These are phyloP conservation scores for Dioscorea zingiberensis DNA, from an alignment of 106 monocot genomes.

Conservation along the genomic window DNA sequence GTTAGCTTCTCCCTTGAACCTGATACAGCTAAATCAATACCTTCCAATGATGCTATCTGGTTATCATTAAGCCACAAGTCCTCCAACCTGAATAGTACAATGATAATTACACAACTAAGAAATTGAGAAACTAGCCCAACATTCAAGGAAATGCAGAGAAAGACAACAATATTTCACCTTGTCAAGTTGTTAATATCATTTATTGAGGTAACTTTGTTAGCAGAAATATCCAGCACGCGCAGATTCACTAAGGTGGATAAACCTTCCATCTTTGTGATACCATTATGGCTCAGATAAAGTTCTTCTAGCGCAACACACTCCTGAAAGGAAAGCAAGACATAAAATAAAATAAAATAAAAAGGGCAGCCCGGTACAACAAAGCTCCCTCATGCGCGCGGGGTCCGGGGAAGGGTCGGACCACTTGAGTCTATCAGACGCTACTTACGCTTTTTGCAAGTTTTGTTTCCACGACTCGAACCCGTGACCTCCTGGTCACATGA, in stretches of 20 bases:
- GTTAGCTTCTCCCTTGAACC: slow-evolving; percentile 74
- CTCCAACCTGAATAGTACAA: slow-evolving; percentile 53
- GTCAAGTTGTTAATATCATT: slow-evolving; percentile 71
- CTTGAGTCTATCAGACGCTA: no score
- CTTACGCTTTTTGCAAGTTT: no score
- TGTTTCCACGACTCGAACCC: no score
- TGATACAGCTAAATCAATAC: slow-evolving; percentile 51
- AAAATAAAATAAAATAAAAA: no score
- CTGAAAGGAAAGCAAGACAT: slow-evolving; percentile 21
- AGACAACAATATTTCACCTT: slow-evolving; percentile 25
- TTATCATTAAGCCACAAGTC: slow-evolving; percentile 97
- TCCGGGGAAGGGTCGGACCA: no score
- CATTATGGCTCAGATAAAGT: slow-evolving; percentile 96
- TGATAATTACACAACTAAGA: slow-evolving; percentile 1
- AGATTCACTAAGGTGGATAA: slow-evolving; percentile 75
- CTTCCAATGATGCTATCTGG: slow-evolving; percentile 74
- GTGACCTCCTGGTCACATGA: no score
- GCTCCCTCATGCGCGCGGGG: no score
- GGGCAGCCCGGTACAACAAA: no score
- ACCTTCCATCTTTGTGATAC: slow-evolving; percentile 89
- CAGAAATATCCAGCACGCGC: slow-evolving; percentile 80
- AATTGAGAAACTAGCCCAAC: not conserved
- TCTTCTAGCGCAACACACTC: slow-evolving; percentile 87
- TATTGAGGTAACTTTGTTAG: slow-evolving; percentile 77
- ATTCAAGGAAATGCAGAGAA: not conserved